Conservation (phyloP, 176 grass and related monocot species). For the Oryza glumipatula region DNA sequence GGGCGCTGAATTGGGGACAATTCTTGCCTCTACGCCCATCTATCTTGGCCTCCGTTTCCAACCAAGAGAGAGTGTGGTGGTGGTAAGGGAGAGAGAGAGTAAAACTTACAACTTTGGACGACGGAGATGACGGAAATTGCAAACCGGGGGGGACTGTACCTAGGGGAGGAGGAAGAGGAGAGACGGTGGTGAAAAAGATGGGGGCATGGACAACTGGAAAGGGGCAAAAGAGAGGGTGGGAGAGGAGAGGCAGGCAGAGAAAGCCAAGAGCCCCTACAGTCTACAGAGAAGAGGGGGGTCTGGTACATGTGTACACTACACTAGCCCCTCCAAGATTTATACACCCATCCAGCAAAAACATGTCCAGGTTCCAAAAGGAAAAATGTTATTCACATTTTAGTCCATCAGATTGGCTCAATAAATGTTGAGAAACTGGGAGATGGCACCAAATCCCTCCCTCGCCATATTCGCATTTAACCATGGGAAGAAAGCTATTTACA, state of each 20-base stretch:
- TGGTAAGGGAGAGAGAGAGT: slow-evolving; percentile 33
- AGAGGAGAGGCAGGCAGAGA: slow-evolving; percentile 36
- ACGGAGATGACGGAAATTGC: slow-evolving; percentile 51
- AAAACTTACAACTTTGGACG: slow-evolving; percentile 43
- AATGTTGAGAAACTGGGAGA: neutral
- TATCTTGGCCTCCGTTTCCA: slow-evolving; percentile 32
- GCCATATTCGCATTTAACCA: neutral
- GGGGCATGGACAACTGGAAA: slow-evolving; percentile 79
- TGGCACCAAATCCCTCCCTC: neutral
- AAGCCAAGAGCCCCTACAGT: slow-evolving; percentile 47
- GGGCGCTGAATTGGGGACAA: slow-evolving; percentile 60
- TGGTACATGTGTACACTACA: slow-evolving; percentile 34
- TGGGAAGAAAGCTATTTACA: neutral
- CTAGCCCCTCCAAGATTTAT: slow-evolving; percentile 19
- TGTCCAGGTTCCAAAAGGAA: neutral
- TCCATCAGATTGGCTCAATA: neutral
- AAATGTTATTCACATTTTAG: neutral
- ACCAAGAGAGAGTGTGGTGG: slow-evolving; percentile 25
- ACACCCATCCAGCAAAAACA: slow-evolving; percentile 9
- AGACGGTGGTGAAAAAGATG: slow-evolving; percentile 77
- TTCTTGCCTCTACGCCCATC: slow-evolving; percentile 53
- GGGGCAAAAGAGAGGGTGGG: slow-evolving; percentile 50
- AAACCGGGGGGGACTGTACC: slow-evolving; percentile 31
- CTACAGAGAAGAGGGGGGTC: slow-evolving; percentile 36
- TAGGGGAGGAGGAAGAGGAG: slow-evolving; percentile 69